phyloP scores from a whole-genome alignment of 495 filamentous ascomycete genomes.

The Pyrenula massariospora region DNA sequence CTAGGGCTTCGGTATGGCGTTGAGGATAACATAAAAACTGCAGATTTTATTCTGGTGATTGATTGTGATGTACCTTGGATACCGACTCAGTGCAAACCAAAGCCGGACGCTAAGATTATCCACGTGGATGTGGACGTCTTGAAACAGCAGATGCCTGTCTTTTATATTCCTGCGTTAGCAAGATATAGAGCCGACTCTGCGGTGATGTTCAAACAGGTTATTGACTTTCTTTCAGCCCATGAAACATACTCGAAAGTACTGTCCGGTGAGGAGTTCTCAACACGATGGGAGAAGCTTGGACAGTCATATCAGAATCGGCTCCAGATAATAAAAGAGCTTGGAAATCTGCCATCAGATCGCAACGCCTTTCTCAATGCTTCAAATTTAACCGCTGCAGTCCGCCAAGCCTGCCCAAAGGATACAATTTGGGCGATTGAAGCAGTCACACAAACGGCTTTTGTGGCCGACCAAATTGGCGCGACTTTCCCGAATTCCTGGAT shows the following conservation, averaged over 20 bases:
- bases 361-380: constrained; percentile 59
- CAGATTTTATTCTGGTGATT: constrained; percentile 76
- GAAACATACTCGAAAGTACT: constrained; percentile 30
- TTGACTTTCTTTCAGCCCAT: constrained; percentile 40
- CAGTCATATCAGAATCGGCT: constrained; percentile 48
- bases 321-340: constrained; percentile 41
- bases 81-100: constrained; percentile 46
- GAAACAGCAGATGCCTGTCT: constrained; percentile 77
- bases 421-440: constrained; percentile 83
- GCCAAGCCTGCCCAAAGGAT: constrained; percentile 54
- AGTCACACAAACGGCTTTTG: constrained; percentile 69
- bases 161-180: constrained; percentile 62
- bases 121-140: constrained; percentile 81
- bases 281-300: constrained; percentile 44
- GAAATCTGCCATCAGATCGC: constrained; percentile 36
- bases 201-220: constrained; percentile 62
- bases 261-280: constrained; percentile 27
- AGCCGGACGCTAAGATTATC: constrained; percentile 49
- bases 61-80: constrained; percentile 80
- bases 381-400: constrained; percentile 56
- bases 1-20: constrained; percentile 67
- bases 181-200: constrained; percentile 67
- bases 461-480: constrained; percentile 71
- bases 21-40: constrained; percentile 60
- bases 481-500: constrained; percentile 73